A percentile compares a stretch with the other conserved stretches of the same genome.
Evolutionary conservation across 495 filamentous ascomycete genomes (phyloP).

Genomic region (Aspergillus haitiensis): DNA sequence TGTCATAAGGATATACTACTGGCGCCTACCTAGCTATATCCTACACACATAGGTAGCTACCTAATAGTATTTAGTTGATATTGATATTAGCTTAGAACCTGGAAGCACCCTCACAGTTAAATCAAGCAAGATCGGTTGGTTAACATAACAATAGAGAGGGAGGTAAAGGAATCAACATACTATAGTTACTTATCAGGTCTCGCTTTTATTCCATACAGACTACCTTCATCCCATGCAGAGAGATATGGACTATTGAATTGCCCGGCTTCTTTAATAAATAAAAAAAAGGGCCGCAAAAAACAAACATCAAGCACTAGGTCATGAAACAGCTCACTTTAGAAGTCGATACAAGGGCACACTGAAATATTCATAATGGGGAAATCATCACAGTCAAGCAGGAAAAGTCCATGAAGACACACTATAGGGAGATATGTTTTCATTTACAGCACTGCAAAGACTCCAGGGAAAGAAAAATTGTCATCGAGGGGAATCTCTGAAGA

Average conservation of each 20-base stretch:
- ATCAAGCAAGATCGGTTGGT: too few species aligned
- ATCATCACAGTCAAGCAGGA: not conserved
- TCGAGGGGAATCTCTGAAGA: slow-evolving; percentile 29
- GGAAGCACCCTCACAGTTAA: too few species aligned
- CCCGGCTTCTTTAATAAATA: not conserved
- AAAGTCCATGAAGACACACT: not conserved
- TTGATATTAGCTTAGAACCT: too few species aligned
- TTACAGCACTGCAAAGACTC: not conserved
- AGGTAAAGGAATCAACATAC: too few species aligned
- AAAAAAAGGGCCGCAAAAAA: not conserved
- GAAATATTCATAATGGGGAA: not conserved
- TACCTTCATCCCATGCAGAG: not conserved
- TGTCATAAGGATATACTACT: too few species aligned
- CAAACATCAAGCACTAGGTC: not conserved
- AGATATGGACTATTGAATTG: not conserved
- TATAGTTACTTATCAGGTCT: not conserved
- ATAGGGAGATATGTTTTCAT: not conserved
- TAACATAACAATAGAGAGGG: too few species aligned
- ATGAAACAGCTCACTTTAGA: slow-evolving; percentile 9
- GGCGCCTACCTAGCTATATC: too few species aligned
- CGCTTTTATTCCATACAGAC: not conserved
- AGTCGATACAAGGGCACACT: not conserved
- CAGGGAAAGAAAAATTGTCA: slow-evolving; percentile 10
- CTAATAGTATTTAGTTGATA: too few species aligned
- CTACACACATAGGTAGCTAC: too few species aligned